phyloP scores from a whole-genome alignment of 108 stramenopile genomes.

The Stephanodiscus triporus region DNA sequence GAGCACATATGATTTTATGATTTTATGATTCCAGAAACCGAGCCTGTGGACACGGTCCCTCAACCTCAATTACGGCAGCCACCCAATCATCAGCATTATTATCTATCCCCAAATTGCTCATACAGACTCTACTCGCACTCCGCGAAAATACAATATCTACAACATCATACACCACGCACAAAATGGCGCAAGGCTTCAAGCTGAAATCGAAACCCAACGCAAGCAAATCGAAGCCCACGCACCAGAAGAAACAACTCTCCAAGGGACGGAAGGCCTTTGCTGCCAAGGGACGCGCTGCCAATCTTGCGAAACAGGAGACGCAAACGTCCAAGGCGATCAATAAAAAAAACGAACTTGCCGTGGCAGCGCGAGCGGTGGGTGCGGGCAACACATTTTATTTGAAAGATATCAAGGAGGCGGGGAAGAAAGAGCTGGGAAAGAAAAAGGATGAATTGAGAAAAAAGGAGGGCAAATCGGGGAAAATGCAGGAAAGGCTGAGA shows the following conservation, averaged over 20 bases:
- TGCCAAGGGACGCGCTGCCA: constrained; percentile 62
- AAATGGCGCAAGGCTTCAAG: constrained; percentile 53
- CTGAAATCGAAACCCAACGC: constrained; percentile 41
- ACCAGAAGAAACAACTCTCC: constrained; percentile 41
- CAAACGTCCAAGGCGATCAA: constrained; percentile 80
- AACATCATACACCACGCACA: neutral
- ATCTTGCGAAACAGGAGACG: constrained; percentile 44
- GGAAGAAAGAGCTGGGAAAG: constrained; percentile 58
- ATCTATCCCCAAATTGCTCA: no score
- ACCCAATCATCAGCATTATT: no score
- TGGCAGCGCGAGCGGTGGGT: constrained; percentile 76
- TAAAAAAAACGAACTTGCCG: constrained; percentile 72
- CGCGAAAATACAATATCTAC: neutral
- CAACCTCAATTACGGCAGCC: no score
- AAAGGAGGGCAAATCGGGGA: constrained; percentile 68
- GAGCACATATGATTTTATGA: no score
- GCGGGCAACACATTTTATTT: constrained; percentile 69
- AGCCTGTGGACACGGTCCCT: no score
- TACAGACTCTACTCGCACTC: neutral
- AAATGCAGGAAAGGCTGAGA: constrained; percentile 67
- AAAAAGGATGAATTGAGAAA: constrained; percentile 57
- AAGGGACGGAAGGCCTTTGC: constrained; percentile 59
- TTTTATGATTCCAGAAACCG: no score
- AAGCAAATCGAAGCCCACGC: constrained; percentile 33
- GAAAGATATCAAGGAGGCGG: constrained; percentile 69